Evolutionary conservation across 1,284 basidiomycete species (phyloP).

Genomic region (Melampsora americana): DNA sequence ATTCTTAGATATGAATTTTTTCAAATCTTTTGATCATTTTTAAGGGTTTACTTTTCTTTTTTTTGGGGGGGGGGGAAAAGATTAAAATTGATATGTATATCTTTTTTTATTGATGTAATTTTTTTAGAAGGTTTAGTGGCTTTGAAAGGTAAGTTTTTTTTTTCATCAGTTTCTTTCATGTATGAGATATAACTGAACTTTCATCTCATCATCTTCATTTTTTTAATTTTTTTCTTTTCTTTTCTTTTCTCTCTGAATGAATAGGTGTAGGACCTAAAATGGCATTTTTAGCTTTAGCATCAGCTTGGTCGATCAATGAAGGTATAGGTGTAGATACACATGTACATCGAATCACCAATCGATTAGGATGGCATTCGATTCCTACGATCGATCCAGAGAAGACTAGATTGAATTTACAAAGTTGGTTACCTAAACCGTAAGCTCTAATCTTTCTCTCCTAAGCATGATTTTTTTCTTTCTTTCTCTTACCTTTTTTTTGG

Average conservation of each 20-base stretch:
- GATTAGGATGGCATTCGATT: slow-evolving; percentile 82
- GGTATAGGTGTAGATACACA: slow-evolving; percentile 96
- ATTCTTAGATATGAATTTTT: neutral
- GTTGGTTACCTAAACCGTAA: slow-evolving; percentile 74
- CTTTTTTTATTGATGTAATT: slow-evolving; percentile 21
- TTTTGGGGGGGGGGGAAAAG: too few relatives aligned
- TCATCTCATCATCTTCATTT: slow-evolving; percentile 45
- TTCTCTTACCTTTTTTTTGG: neutral
- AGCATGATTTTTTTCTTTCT: neutral
- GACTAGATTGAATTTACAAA: slow-evolving; percentile 80
- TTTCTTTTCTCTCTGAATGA: slow-evolving; percentile 26
- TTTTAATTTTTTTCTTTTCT: slow-evolving; percentile 45
- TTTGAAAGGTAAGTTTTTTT: slow-evolving; percentile 18
- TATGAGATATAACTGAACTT: too few relatives aligned
- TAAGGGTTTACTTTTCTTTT: too few relatives aligned
- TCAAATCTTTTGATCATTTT: slow-evolving; percentile 60
- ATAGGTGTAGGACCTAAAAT: slow-evolving; percentile 55
- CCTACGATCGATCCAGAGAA: slow-evolving; percentile 81
- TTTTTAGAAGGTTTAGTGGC: slow-evolving; percentile 25
- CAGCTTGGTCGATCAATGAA: slow-evolving; percentile 78
- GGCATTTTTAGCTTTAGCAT: slow-evolving; percentile 64
- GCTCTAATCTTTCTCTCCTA: neutral
- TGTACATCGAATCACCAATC: slow-evolving; percentile 89
- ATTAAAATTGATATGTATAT: slow-evolving; percentile 68
- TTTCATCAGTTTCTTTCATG: too few relatives aligned